Evolutionary conservation across 768 basidiomycete genomes (phyloP).

Genomic region (Multifurca ochricompacta): DNA sequence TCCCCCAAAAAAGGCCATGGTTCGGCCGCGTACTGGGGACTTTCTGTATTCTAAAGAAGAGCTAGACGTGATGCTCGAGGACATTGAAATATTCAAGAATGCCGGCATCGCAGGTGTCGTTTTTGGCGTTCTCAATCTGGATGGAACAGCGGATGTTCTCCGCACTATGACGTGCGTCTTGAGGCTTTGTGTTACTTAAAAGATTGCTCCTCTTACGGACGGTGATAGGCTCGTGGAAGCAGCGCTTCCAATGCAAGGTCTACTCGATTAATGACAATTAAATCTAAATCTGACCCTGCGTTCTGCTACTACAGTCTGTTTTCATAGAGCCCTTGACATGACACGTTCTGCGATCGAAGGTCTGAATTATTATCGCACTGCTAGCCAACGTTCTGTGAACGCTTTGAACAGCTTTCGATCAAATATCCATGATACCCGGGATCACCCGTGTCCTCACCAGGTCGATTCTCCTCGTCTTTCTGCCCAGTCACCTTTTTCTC

Average conservation of each 20-base stretch:
- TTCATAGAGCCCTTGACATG: constrained; percentile 79
- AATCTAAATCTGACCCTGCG: neutral
- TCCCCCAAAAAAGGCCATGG: constrained; percentile 44
- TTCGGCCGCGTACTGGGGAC: constrained; percentile 72
- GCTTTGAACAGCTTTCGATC: constrained; percentile 31
- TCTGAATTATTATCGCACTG: constrained; percentile 25
- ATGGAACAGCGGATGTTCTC: constrained; percentile 53
- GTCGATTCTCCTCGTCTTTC: constrained; percentile 34
- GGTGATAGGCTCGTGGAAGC: constrained; percentile 44
- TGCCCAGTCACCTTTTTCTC: neutral
- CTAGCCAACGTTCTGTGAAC: neutral
- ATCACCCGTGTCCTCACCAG: constrained; percentile 77
- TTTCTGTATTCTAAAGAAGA: constrained; percentile 67
- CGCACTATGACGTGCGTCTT: constrained; percentile 44
- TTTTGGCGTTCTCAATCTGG: constrained; percentile 49
- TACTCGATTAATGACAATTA: neutral
- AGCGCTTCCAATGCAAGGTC: constrained; percentile 58
- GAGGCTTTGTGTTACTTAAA: neutral
- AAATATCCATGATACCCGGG: constrained; percentile 49
- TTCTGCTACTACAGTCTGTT: constrained; percentile 46
- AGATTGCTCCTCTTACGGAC: neutral
- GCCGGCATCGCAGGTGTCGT: constrained; percentile 58
- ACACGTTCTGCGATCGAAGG: constrained; percentile 47
- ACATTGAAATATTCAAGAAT: constrained; percentile 54
- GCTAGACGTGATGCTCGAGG: constrained; percentile 65